These are phyloP conservation scores for Papiliotrema terrestris DNA, from an alignment of 1,284 basidiomycete genomes.

Conservation along the genomic window DNA sequence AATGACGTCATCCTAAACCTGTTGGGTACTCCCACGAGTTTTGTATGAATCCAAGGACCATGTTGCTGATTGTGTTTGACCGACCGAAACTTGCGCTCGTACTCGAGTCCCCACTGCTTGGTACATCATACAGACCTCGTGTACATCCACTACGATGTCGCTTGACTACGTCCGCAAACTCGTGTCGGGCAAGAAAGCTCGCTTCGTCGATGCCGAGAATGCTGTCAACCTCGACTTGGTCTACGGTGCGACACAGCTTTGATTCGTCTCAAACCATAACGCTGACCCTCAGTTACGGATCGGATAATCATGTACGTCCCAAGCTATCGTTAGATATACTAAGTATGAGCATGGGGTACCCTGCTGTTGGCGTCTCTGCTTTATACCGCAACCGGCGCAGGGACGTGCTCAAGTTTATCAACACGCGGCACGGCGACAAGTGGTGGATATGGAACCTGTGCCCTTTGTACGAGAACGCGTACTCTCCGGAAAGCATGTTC, in stretches of 20 bases:
- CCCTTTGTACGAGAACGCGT: slow-evolving; percentile 57
- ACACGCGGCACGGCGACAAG: slow-evolving; percentile 66
- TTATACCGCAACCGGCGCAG: slow-evolving; percentile 76
- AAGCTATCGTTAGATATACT: not conserved
- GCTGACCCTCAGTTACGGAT: slow-evolving; percentile 34
- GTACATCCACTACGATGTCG: slow-evolving; percentile 16
- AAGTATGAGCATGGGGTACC: slow-evolving; percentile 59
- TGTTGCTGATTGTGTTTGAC: too few relatives aligned
- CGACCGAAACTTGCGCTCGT: too few relatives aligned
- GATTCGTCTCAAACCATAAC: not conserved
- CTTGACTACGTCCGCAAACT: slow-evolving; percentile 47
- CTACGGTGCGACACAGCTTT: slow-evolving; percentile 58
- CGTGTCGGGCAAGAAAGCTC: slow-evolving; percentile 61
- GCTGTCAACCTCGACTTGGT: slow-evolving; percentile 74
- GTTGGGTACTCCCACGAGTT: too few relatives aligned
- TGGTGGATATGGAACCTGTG: slow-evolving; percentile 88
- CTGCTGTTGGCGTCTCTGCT: slow-evolving; percentile 72
- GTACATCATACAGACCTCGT: not conserved
- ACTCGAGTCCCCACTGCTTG: too few relatives aligned
- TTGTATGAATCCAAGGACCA: too few relatives aligned
- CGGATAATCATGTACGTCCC: slow-evolving; percentile 61
- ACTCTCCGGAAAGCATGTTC: slow-evolving; percentile 50
- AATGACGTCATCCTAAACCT: not conserved
- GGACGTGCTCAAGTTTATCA: slow-evolving; percentile 73
- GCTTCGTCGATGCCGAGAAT: slow-evolving; percentile 67